phyloP scores from a whole-genome alignment of 2,329 filamentous ascomycete species.

The Cladophialophora psammophila region DNA sequence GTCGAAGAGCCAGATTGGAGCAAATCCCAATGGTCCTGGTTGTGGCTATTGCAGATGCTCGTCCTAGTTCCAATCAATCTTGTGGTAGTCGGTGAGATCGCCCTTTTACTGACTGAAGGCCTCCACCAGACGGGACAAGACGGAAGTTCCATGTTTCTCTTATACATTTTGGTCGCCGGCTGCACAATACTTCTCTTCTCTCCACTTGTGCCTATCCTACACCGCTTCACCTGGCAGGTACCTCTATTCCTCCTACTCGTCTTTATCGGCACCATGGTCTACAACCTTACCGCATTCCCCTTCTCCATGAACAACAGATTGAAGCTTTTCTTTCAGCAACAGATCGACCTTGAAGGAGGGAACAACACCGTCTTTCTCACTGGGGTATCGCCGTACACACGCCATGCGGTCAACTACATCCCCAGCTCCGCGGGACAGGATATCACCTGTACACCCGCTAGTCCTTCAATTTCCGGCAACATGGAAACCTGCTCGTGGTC shows the following conservation, averaged over 20 bases:
- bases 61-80: conserved; percentile 79
- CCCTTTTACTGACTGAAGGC: conserved; percentile 73
- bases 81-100: conserved; percentile 78
- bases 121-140: conserved; percentile 84
- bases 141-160: conserved; percentile 73
- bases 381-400: conserved; percentile 72
- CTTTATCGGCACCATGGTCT: conserved; percentile 77
- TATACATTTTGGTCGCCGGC: conserved; percentile 73
- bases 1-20: conserved; percentile 83
- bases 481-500: conserved; percentile 72
- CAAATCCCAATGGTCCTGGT: conserved; percentile 76
- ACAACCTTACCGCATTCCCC: conserved; percentile 86
- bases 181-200: conserved; percentile 76
- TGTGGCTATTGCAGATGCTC: conserved; percentile 87
- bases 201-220: conserved; percentile 82
- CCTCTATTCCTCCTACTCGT: conserved; percentile 78
- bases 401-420: conserved; percentile 70
- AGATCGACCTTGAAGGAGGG: conserved; percentile 77
- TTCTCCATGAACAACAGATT: conserved; percentile 81
- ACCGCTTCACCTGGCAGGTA: conserved; percentile 83
- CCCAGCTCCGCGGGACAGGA: conserved; percentile 73
- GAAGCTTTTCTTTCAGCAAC: conserved; percentile 88
- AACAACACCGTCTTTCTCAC: conserved; percentile 72
- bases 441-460: conserved; percentile 58
- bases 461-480: conserved; percentile 51